These are phyloP conservation scores for Hyphopichia wangnamkhiaoensis DNA, from an alignment of 1,139 yeast genomes.

Conservation along the genomic window DNA sequence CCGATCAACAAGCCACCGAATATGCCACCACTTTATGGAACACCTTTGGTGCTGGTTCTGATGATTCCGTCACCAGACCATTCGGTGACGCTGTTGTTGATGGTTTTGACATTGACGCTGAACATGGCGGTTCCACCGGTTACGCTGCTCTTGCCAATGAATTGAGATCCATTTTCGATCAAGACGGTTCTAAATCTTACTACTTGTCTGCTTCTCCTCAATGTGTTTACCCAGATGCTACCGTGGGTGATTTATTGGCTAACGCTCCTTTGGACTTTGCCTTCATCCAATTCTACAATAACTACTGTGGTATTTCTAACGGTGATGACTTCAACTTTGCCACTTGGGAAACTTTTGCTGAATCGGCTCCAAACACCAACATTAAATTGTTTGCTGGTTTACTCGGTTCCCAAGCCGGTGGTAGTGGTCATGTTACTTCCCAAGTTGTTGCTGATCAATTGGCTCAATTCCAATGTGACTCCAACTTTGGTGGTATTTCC, in stretches of 20 bases:
- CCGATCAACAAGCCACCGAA: conserved; percentile 56
- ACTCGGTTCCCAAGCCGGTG: conserved; percentile 24
- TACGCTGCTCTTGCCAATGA: conserved; percentile 59
- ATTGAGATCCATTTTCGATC: conserved; percentile 54
- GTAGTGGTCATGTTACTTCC: conserved; percentile 21
- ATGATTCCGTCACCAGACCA: conserved; percentile 55
- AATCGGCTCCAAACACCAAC: conserved; percentile 21
- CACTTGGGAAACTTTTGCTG: conserved; percentile 26
- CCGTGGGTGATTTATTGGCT: conserved; percentile 63
- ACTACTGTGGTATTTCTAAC: conserved; percentile 61
- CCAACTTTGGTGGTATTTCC: conserved; percentile 27
- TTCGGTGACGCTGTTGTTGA: conserved; percentile 52
- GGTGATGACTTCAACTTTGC: conserved; percentile 22
- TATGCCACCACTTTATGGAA: conserved; percentile 82
- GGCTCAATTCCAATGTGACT: conserved; percentile 15
- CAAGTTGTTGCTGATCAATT: conserved; percentile 14
- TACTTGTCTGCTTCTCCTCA: conserved; percentile 91
- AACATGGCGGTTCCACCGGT: conserved; percentile 46
- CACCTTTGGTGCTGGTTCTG: conserved; percentile 72
- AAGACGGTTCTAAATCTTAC: conserved; percentile 56
- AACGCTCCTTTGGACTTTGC: conserved; percentile 73
- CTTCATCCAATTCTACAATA: conserved; percentile 87
- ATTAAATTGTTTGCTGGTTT: conserved; percentile 30
- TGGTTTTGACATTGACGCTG: conserved; percentile 44
- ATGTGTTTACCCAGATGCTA: conserved; percentile 84